Evolutionary conservation across 2,329 filamentous ascomycete species (phyloP).

Genomic region (Cercospora zeina): DNA sequence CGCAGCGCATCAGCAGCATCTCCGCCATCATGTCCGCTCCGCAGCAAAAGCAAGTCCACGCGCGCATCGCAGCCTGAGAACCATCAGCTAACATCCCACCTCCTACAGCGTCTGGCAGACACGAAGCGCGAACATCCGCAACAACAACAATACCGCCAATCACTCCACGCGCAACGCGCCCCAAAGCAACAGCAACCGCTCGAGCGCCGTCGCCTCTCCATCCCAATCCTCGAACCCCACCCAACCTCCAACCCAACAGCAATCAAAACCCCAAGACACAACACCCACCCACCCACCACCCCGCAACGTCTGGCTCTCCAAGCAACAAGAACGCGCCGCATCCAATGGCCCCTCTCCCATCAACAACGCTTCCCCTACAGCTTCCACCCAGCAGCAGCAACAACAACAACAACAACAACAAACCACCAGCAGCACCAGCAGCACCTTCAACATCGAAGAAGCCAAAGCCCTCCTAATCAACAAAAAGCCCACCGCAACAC

Average conservation of each 20-base stretch:
- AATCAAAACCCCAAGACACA: slow-evolving; percentile 1
- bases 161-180: slow-evolving; percentile 1
- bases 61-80: neutral
- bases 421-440: neutral
- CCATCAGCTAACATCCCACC: neutral
- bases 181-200: slow-evolving; percentile 9
- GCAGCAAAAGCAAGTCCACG: slow-evolving; percentile 10
- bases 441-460: slow-evolving; percentile 10
- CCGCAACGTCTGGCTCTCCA: slow-evolving; percentile 10
- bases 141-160: slow-evolving; percentile 4
- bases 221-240: neutral
- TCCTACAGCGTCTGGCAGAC: slow-evolving; percentile 11
- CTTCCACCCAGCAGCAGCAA: neutral
- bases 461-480: slow-evolving; percentile 3
- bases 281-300: slow-evolving; percentile 2
- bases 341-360: slow-evolving; percentile 5
- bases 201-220: neutral
- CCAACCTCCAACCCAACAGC: neutral
- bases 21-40: slow-evolving; percentile 4
- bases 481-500: neutral
- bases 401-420: neutral
- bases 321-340: slow-evolving; percentile 4
- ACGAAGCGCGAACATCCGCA: slow-evolving; percentile 10
- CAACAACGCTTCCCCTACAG: slow-evolving; percentile 1
- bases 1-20: neutral